phyloP scores from a whole-genome alignment of 2,329 filamentous ascomycete genomes.

The Venturia carpophila region DNA sequence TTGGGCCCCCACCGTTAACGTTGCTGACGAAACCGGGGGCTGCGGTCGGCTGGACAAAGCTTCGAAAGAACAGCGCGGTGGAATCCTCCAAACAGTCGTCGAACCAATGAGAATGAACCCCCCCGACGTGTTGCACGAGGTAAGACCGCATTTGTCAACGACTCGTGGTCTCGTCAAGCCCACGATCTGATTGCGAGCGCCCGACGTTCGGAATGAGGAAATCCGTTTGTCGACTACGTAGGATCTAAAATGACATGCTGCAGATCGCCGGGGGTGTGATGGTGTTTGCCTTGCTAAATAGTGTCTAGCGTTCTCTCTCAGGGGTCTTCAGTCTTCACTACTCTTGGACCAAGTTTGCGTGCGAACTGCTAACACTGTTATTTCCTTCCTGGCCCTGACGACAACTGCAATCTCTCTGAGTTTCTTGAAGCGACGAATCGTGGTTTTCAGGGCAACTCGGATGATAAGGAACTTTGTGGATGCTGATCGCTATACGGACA shows the following conservation, averaged over 20 bases:
- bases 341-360: neutral
- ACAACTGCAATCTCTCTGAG: neutral
- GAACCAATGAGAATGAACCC: neutral
- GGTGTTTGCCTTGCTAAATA: neutral
- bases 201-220: conserved; percentile 3
- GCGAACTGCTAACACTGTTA: neutral
- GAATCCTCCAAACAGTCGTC: neutral
- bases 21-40: neutral
- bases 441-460: neutral
- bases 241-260: conserved; percentile 8
- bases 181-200: conserved; percentile 2
- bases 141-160: neutral
- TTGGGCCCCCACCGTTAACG: neutral
- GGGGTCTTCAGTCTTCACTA: neutral
- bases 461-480: neutral
- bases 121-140: neutral
- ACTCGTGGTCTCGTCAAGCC: neutral
- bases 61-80: conserved; percentile 1
- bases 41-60: conserved; percentile 15
- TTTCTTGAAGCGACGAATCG: neutral
- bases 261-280: conserved; percentile 3
- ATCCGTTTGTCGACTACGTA: neutral
- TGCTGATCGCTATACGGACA: neutral
- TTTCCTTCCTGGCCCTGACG: neutral
- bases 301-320: neutral